Conservation (phyloP, 2,329 filamentous ascomycete species). For the Endocalyx cinctus region DNA sequence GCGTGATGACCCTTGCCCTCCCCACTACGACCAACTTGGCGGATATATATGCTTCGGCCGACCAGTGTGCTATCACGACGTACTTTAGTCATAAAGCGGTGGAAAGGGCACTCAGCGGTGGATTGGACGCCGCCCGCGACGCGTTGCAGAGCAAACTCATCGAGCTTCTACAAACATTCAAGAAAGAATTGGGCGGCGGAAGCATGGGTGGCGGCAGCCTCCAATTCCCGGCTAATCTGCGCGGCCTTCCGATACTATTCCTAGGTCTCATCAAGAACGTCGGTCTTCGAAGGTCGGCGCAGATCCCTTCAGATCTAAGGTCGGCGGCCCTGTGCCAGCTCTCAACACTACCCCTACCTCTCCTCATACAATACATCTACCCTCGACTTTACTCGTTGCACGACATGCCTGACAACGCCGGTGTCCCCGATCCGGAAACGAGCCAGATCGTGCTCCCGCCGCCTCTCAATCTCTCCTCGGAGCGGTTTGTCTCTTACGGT, state of each 20-base stretch:
- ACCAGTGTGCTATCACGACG: constrained; percentile 86
- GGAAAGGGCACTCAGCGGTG: constrained; percentile 78
- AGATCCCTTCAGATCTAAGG: constrained; percentile 89
- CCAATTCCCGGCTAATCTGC: constrained; percentile 89
- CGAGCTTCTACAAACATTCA: constrained; percentile 90
- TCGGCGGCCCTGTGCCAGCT: constrained; percentile 89
- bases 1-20: constrained; percentile 87
- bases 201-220: constrained; percentile 88
- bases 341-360: constrained; percentile 86
- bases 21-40: constrained; percentile 88
- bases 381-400: constrained; percentile 81
- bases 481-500: constrained; percentile 81
- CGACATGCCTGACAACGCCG: constrained; percentile 94
- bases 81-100: constrained; percentile 98
- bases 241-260: constrained; percentile 85
- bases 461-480: constrained; percentile 79
- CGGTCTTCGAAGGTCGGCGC: constrained; percentile 84
- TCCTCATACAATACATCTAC: constrained; percentile 91
- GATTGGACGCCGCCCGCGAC: constrained; percentile 86
- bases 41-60: constrained; percentile 89
- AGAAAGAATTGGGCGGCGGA: constrained; percentile 92
- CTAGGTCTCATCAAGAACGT: constrained; percentile 94
- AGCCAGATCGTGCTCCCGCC: constrained; percentile 87
- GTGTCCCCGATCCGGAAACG: constrained; percentile 77
- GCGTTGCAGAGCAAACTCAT: constrained; percentile 86